Conservation (phyloP, 192 early-diverging fungal genomes). For the Linnemannia elongata region DNA sequence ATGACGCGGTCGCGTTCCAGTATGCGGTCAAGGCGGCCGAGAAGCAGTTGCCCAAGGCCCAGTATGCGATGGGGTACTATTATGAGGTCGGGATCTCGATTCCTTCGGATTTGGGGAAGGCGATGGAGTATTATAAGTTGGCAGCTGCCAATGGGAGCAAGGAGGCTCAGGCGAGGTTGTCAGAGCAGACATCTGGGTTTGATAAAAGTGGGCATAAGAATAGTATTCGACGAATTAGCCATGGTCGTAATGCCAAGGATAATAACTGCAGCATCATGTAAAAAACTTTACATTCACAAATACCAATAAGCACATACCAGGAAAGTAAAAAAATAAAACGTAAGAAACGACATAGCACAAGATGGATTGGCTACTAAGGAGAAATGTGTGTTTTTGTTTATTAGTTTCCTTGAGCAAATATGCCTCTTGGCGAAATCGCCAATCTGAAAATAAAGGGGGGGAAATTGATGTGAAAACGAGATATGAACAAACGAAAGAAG, state of each 20-base stretch:
- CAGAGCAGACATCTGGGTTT: slow-evolving; percentile 16
- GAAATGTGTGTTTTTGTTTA: too few species aligned
- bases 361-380: too few species aligned
- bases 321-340: too few species aligned
- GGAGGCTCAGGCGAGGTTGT: slow-evolving; percentile 37
- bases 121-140: slow-evolving; percentile 53
- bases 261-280: slow-evolving; percentile 43
- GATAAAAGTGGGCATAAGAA: slow-evolving; percentile 27
- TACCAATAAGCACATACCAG: not conserved
- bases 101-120: slow-evolving; percentile 63
- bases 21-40: slow-evolving; percentile 91
- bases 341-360: too few species aligned
- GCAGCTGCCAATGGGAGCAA: slow-evolving; percentile 42
- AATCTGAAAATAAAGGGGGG: too few species aligned
- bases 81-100: slow-evolving; percentile 84
- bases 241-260: slow-evolving; percentile 40
- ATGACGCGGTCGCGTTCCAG: slow-evolving; percentile 82
- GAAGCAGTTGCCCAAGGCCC: slow-evolving; percentile 81
- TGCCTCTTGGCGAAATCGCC: too few species aligned
- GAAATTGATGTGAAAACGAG: not conserved
- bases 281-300: not conserved
- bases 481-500: not conserved
- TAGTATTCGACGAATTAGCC: slow-evolving; percentile 42
- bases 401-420: too few species aligned
- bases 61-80: slow-evolving; percentile 94